A percentile compares a stretch with the other conserved stretches of the same genome.
Conservation (phyloP, 2,329 filamentous ascomycete species). For the Immersiporthe knoxdaviesiana region DNA sequence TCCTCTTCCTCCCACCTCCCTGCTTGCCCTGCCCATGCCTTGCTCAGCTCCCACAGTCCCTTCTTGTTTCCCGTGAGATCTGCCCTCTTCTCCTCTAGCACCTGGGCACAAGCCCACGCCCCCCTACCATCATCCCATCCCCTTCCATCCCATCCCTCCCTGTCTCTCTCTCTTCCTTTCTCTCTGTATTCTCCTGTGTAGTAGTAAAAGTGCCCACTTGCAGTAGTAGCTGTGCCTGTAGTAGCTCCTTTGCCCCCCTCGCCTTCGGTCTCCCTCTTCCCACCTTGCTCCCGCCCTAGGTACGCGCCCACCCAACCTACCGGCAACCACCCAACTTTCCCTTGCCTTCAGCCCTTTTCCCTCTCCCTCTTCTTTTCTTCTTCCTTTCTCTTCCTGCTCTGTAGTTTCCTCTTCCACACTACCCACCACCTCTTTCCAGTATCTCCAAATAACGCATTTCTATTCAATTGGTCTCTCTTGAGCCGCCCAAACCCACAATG, state of each 20-base stretch:
- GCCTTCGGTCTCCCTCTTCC: slow-evolving; percentile 9
- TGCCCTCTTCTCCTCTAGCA: not conserved
- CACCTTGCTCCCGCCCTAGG: slow-evolving; percentile 11
- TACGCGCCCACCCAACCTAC: slow-evolving; percentile 25
- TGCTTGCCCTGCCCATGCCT: not conserved
- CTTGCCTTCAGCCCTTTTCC: slow-evolving; percentile 34
- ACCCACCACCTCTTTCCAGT: not conserved
- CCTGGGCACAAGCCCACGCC: not conserved
- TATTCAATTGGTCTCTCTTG: slow-evolving; percentile 36
- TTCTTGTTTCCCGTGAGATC: not conserved
- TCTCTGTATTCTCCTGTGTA: not conserved
- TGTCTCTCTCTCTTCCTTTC: not conserved
- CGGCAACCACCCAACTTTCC: slow-evolving; percentile 31
- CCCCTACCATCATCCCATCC: not conserved
- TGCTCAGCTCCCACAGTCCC: not conserved
- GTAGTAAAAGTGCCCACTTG: not conserved
- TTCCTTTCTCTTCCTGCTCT: slow-evolving; percentile 15
- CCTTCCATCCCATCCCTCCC: not conserved
- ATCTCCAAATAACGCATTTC: slow-evolving; percentile 18
- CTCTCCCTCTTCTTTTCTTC: slow-evolving; percentile 29
- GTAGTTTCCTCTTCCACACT: not conserved
- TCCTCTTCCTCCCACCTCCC: not conserved
- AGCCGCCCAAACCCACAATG: slow-evolving; percentile 41
- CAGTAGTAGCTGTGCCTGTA: slow-evolving; percentile 2
- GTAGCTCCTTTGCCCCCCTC: slow-evolving; percentile 32